Base-by-base conservation (phyloP, 768 basidiomycete species). In the Termitomyces sp. region DNA sequence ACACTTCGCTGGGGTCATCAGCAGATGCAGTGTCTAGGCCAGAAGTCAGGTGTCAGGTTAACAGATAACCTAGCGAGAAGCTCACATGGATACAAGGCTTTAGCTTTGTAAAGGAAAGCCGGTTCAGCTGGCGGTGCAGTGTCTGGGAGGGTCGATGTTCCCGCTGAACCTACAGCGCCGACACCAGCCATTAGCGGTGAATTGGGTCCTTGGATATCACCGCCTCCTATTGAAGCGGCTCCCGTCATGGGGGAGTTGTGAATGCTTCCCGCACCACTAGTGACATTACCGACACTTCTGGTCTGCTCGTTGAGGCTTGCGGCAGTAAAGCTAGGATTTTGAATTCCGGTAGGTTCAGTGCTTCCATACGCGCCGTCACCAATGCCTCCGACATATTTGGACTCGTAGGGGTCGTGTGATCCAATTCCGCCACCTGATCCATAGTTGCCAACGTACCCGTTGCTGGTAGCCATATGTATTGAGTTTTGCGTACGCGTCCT, bases 1-100 rank as follows among this genome's bases (percentile, higher is more conserved):
- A 92, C 45, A 99, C 90, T 76, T 99, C 97, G 70, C 92, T 97
- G 12, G 96, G 92, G 73, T 99, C 97, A 60, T 98, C 96, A 34
- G 91, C 79, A 2, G 91, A 93, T n/a, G 95, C 96, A 53, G 84
- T 85, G 77, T 99, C 96, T 98, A 74, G 43, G 65, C 66, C 53
- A 4, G 17, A 43, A 57, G 64, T 75, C 32, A 72, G 37, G 52
- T 60, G 48, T 61, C n/a, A 63, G 59, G 43, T 56, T 56, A 57
- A 65, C 51, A 61, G 49, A 62, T 20, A 20, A n/a, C 11, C 59
- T 10, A 10, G 14, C 1, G 6, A 43, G 12, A 55, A 15, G 79
- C 87, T 72, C 69, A 96, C 94, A 97, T 57, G 89, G 84, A 79
- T 96, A 97, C 58, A 96, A 76, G 7, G 94, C 94, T 70, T 92